Base-by-base conservation (phyloP, 345 rosid genomes). In the Salix arbutifolia region DNA sequence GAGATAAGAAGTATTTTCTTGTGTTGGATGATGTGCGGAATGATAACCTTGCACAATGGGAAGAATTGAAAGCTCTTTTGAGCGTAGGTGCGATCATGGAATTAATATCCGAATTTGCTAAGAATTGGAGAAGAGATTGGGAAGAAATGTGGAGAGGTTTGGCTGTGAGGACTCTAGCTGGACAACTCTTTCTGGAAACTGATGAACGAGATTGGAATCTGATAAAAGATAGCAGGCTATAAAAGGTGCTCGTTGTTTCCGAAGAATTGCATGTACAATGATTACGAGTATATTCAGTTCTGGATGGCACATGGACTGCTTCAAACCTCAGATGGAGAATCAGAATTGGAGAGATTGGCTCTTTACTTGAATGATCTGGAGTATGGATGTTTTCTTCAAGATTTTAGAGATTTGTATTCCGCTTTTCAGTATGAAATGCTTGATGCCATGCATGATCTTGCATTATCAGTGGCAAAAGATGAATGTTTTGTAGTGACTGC, bases 401-500 rank as follows among this genome's bases (percentile, higher is more conserved):
- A 73, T 70, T 40, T 75, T 3, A 21, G 25, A 2, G 30, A 58
- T 0, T 8, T 8, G 0, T 8, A 9, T 4, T 35, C 5, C 4
- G 3, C 8, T 8, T 0, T n/a, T 8, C 1, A 0, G 0, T 71
- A 67, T 56, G 18, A 23, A 46, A 81, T 83, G 85, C 86, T 81
- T 61, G 86, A 86, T 68, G 65, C 79, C 14, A 61, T 83, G 17
- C 82, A 79, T 26, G 83, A 86, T 8, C 76, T 86, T 33, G 81
- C 82, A 30, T 4, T 16, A 19, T 70, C 69, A 8, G 76, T 84
- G 65, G 64, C 79, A 12, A 25, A 72, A 61, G 44, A n/a, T 31
- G 84, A 84, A 23, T 58, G 60, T 2, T 33, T 19, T 1, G 38
- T 8, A 3, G 65, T 81, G 23, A 64, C 9, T 21, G 16, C 7